Evolutionary conservation across 257 asterid genomes (phyloP).

Genomic region (Capsicum rhomboideum): DNA sequence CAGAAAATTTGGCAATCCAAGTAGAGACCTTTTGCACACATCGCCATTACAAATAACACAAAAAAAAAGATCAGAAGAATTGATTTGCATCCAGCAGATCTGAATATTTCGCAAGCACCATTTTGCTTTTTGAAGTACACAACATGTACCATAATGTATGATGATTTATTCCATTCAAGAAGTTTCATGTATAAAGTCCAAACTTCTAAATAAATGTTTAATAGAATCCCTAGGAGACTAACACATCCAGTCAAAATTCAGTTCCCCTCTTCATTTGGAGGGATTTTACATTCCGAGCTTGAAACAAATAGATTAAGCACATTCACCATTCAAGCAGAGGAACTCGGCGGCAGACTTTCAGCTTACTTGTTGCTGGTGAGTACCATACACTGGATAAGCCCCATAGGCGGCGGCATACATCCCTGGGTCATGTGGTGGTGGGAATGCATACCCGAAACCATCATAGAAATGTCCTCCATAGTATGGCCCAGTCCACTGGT

Average conservation of each 20-base stretch:
- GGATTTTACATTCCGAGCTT: constrained; percentile 30
- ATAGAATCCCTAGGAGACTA: constrained; percentile 31
- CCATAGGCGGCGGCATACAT: constrained; percentile 83
- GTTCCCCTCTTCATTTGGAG: constrained; percentile 37
- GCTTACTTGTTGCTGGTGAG: constrained; percentile 92
- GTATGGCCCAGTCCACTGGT: constrained; percentile 78
- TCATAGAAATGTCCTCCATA: constrained; percentile 79
- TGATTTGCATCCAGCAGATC: neutral
- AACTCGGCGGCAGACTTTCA: constrained; percentile 14
- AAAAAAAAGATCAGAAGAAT: neutral
- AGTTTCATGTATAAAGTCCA: constrained; percentile 33
- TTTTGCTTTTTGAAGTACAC: neutral
- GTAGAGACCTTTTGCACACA: neutral
- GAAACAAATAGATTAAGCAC: constrained; percentile 16
- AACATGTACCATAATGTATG: neutral
- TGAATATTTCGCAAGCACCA: neutral
- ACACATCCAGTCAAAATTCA: constrained; percentile 67
- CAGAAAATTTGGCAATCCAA: neutral
- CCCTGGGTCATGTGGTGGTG: constrained; percentile 65
- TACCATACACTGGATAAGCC: constrained; percentile 68
- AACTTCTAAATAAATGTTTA: constrained; percentile 46
- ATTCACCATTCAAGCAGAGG: neutral
- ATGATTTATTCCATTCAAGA: constrained; percentile 53
- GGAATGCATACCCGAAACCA: constrained; percentile 69
- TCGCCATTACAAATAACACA: neutral